Base-by-base conservation (phyloP, 140 eudicot genomes). In the Bidens hawaiensis region DNA sequence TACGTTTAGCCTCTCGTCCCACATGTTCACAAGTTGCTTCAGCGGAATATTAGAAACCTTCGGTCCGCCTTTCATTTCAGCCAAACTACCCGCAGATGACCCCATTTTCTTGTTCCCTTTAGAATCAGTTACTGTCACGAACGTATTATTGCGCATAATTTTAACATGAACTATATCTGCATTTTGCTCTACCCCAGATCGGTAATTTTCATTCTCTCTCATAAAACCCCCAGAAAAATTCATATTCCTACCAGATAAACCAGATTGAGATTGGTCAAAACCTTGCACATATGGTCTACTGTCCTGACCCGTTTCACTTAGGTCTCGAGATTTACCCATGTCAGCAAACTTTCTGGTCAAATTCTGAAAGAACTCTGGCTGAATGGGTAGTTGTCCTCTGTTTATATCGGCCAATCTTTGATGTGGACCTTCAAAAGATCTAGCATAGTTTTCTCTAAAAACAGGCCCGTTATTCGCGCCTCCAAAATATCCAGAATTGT, bases 1-100 rank as follows among this genome's bases (percentile, higher is more conserved):
- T 79, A 18, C 72, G 68, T 66, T 64, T 88, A 1, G 85, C 89
- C 21, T 77, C 62, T 7, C 94, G 86, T 5, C 99, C 96, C 6
- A 88, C 76, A 43, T 85, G 81, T 79, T 93, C 99, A 15, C 96
- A 95, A 64, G 89, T 72, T 33, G 96, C 86, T 25, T 93, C 99
- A 40, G 82, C 96, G 12, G 96, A 70, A 50, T 82, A 87, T 83
- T 77, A 1, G 86, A 60, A 49, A 71, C 75, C 34, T 85, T 82
- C 6, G 78, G 76, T 14, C 85, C 95, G 11, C 86, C 95, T 80
- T 74, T 82, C 79, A 71, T 75, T 60, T 76, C 83, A 3, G 84
- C 62, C 51, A 87, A 34, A 33, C 34, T 14, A 36, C 89, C 96
- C 8, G 85, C 69, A 13, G 93, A 68, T 30, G 82, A 68, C 51